Evolutionary conservation across 768 basidiomycete species (phyloP).

Genomic region (Cystobasidium tubakii): DNA sequence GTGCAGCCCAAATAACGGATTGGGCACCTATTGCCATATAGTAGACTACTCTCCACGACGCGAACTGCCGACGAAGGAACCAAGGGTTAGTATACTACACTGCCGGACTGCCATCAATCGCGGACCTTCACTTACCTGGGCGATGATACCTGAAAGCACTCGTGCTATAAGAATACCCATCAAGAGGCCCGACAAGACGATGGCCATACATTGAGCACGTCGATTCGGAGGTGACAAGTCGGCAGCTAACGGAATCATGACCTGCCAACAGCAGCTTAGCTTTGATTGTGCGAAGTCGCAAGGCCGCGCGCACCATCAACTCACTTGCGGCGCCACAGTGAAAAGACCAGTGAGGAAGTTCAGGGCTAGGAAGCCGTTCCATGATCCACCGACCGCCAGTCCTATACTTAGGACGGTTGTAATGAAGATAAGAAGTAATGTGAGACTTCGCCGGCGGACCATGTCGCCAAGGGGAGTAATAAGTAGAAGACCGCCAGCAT

Average conservation of each 20-base stretch:
- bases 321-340: conserved; percentile 57
- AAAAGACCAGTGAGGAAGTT: conserved; percentile 81
- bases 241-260: conserved; percentile 64
- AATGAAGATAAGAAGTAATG: conserved; percentile 58
- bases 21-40: conserved; percentile 72
- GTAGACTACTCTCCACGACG: conserved; percentile 65
- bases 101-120: too few species aligned
- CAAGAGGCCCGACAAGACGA: conserved; percentile 55
- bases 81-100: too few species aligned
- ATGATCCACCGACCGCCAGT: conserved; percentile 59
- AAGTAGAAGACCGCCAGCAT: conserved; percentile 65
- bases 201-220: conserved; percentile 68
- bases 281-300: too few species aligned
- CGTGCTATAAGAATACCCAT: conserved; percentile 70
- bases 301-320: too few species aligned
- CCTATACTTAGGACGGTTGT: conserved; percentile 65
- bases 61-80: conserved; percentile 36
- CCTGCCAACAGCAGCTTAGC: background rate
- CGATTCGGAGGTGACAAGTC: conserved; percentile 72
- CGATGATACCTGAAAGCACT: conserved; percentile 68
- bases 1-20: conserved; percentile 56
- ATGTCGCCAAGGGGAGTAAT: conserved; percentile 79
- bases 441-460: conserved; percentile 65
- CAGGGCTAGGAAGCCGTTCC: conserved; percentile 64
- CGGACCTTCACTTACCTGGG: conserved; percentile 63